Conservation (phyloP, 306 rosid species). For the Mimosa bimucronata region DNA sequence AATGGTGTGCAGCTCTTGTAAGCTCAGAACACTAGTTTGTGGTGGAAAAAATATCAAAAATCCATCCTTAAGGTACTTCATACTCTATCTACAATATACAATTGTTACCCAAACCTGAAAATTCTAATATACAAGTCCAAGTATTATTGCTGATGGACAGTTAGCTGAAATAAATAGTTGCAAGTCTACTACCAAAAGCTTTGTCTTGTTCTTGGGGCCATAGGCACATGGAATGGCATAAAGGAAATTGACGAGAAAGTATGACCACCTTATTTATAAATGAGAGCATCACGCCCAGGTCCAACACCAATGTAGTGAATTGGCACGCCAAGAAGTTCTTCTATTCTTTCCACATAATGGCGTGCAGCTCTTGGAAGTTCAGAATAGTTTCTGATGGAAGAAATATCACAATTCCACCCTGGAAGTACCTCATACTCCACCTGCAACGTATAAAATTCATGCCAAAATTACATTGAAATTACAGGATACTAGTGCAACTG, state of each 20-base stretch:
- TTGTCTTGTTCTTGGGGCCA: slow-evolving; percentile 38
- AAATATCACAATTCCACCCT: slow-evolving; percentile 88
- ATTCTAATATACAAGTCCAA: neutral
- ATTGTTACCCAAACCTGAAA: neutral
- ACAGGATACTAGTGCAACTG: neutral
- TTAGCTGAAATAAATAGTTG: slow-evolving; percentile 37
- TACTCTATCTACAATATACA: slow-evolving; percentile 67
- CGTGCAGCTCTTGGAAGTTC: slow-evolving; percentile 89
- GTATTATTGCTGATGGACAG: slow-evolving; percentile 1
- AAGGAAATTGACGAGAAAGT: neutral
- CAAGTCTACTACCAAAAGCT: slow-evolving; percentile 32
- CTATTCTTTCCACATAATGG: slow-evolving; percentile 80
- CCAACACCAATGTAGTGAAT: slow-evolving; percentile 94
- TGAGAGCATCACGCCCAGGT: slow-evolving; percentile 95
- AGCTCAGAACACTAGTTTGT: slow-evolving; percentile 81
- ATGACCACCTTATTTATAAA: slow-evolving; percentile 53
- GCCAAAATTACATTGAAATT: slow-evolving; percentile 23
- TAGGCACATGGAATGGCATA: slow-evolving; percentile 30
- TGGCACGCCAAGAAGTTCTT: slow-evolving; percentile 85
- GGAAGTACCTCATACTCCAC: slow-evolving; percentile 89
- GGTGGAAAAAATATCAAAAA: slow-evolving; percentile 64
- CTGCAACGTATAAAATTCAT: slow-evolving; percentile 46
- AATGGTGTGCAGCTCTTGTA: slow-evolving; percentile 71
- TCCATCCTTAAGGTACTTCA: slow-evolving; percentile 84
- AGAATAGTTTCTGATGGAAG: slow-evolving; percentile 75